Base-by-base conservation (phyloP, 306 rosid species). In the Quercus dentata region DNA sequence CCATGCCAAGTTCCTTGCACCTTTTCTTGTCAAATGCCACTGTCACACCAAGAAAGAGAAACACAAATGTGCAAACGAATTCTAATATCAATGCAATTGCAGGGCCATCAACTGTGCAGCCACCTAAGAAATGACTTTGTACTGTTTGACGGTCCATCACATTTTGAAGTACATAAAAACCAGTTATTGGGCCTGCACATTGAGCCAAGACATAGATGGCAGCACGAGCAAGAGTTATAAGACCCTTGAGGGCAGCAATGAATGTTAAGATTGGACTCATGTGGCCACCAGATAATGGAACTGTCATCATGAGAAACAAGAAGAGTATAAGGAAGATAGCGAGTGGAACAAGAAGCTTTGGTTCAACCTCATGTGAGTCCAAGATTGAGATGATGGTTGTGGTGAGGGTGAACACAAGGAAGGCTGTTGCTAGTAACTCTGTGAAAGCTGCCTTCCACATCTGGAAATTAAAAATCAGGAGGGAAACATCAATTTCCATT, bases 221-320 rank as follows among this genome's bases (percentile, higher is more conserved):
- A 19, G 88, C 91, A 1, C 91, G 79, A 5, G 87, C 28, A 13
- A 77, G 78, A 30, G 91, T 79, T 6, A 89, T 76, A 31, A 74
- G 27, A 4, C 93, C 91, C 38, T 63, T 74, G 4, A 89, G 84
- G 59, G 84, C 71, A 3, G 92, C 94, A n/a, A 90, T 90, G 82
- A 78, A 71, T 23, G 97, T 86, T 87, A 92, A 84, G 54, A 86
- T 1, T 1, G 92, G 93, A 82, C 87, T 90, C 89, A 92, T 83
- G 72, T 90, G 94, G 6, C 97, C 97, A 0, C 97, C 93, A 1
- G 91, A 78, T 11, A 94, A 75, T 33, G 98, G 98, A 19, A 89
- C 86, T 1, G 94, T 91, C 2, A 81, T 94, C 11, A 88, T 12
- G 64, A 94, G 82, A 87, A 94, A 89, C 64, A 94, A 88, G 81